phyloP scores from a whole-genome alignment of 805 yeast genomes.

The Metschnikowia lachancei region DNA sequence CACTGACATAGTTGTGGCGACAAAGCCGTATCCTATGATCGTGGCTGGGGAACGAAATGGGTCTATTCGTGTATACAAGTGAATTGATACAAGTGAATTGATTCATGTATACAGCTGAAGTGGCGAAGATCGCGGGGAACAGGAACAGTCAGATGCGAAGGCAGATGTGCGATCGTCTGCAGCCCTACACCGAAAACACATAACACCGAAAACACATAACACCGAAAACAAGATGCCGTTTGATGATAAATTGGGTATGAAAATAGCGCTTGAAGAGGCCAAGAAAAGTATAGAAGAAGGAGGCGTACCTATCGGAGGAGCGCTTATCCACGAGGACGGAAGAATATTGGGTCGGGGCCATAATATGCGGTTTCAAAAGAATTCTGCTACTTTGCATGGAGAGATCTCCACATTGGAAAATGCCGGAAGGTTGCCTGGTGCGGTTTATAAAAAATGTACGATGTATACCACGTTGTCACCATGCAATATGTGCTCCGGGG shows the following conservation, averaged over 20 bases:
- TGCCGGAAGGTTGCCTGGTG: constrained; percentile 85
- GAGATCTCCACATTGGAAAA: constrained; percentile 87
- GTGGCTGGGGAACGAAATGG: constrained; percentile 70
- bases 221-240: constrained; percentile 39
- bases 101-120: constrained; percentile 43
- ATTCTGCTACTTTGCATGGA: constrained; percentile 84
- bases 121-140: constrained; percentile 4
- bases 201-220: too few species aligned
- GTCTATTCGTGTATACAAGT: constrained; percentile 55
- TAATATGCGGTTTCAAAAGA: constrained; percentile 83
- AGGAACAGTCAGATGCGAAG: not conserved
- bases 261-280: constrained; percentile 73
- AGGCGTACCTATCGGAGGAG: constrained; percentile 90
- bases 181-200: not conserved
- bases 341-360: constrained; percentile 84
- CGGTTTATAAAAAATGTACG: constrained; percentile 77
- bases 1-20: constrained; percentile 45
- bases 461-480: constrained; percentile 92
- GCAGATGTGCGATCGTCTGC: not conserved
- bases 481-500: constrained; percentile 94
- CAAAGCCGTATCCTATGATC: constrained; percentile 56
- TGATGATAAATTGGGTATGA: constrained; percentile 65
- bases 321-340: constrained; percentile 71
- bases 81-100: constrained; percentile 7
- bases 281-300: constrained; percentile 66